Evolutionary conservation across 805 yeast genomes (phyloP).

Genomic region (Diddensiella santjacobensis): DNA sequence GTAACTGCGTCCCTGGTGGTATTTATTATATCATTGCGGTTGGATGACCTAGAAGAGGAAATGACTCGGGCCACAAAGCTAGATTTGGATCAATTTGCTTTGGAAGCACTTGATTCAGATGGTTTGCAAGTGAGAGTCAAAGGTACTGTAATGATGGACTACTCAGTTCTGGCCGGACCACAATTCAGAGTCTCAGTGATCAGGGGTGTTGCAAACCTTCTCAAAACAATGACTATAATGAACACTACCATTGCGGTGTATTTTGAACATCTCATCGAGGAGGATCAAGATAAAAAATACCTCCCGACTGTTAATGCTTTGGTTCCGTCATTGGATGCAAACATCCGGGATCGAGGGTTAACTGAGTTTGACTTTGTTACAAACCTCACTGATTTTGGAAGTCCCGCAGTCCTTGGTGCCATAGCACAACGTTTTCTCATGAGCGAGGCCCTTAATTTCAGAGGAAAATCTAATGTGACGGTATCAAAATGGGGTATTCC

Average conservation of each 20-base stretch:
- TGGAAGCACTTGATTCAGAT: conserved; percentile 15
- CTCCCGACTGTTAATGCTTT: conserved; percentile 16
- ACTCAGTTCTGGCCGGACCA: conserved; percentile 11
- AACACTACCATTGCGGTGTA: conserved; percentile 14
- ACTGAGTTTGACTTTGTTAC: conserved; percentile 16
- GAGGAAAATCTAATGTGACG: conserved; percentile 10
- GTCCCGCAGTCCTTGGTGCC: conserved; percentile 15
- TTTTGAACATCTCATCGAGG: conserved; percentile 9
- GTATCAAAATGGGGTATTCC: conserved; percentile 17
- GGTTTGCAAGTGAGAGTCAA: conserved; percentile 17
- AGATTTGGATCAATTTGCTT: conserved; percentile 9
- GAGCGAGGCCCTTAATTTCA: conserved; percentile 15
- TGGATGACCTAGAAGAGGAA: conserved; percentile 16
- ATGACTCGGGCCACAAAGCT: conserved; percentile 12
- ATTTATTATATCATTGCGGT: background rate
- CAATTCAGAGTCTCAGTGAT: conserved; percentile 8
- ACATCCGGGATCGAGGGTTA: conserved; percentile 7
- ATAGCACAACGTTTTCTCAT: conserved; percentile 17
- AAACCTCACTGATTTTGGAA: conserved; percentile 21
- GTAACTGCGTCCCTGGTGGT: conserved; percentile 4
- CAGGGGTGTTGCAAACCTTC: conserved; percentile 7
- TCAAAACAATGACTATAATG: conserved; percentile 9
- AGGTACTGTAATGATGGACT: conserved; percentile 18
- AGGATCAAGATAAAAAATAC: background rate
- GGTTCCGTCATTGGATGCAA: conserved; percentile 19